phyloP scores from a whole-genome alignment of 176 grass and related monocot genomes.

The Eragrostis nindensis region DNA sequence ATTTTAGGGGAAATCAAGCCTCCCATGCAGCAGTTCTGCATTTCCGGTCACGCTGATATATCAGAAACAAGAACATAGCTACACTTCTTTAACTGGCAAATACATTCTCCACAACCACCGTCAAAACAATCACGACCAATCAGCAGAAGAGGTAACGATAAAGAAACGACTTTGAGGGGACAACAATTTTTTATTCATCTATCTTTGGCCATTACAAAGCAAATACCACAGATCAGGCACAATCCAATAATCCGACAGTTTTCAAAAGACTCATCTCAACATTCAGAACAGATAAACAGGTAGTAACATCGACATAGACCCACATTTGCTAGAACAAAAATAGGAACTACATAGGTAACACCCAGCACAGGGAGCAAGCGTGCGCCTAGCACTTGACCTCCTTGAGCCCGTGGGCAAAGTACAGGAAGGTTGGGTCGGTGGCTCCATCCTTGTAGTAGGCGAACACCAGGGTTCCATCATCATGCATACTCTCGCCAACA shows the following conservation, averaged over 20 bases:
- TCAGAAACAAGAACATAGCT: too few relatives aligned
- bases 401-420: conserved; percentile 72
- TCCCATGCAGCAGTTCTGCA: too few relatives aligned
- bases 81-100: too few relatives aligned
- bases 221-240: conserved; percentile 3
- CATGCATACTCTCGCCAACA: conserved; percentile 94
- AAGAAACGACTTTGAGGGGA: not conserved
- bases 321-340: conserved; percentile 44
- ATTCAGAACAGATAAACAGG: conserved; percentile 12
- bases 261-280: not conserved
- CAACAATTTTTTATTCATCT: conserved; percentile 2
- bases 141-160: too few relatives aligned
- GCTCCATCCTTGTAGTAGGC: conserved; percentile 92
- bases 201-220: conserved; percentile 4
- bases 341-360: conserved; percentile 31
- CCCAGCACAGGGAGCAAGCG: not conserved
- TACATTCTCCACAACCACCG: too few relatives aligned
- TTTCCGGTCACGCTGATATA: too few relatives aligned
- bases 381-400: conserved; percentile 81
- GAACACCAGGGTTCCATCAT: conserved; percentile 66
- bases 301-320: conserved; percentile 1
- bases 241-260: conserved; percentile 25
- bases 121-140: too few relatives aligned
- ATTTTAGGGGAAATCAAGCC: too few relatives aligned
- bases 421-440: conserved; percentile 77